Percentiles rank a stretch among this genome's conserved stretches.
phyloP scores from a whole-genome alignment of 495 filamentous ascomycete genomes.

The Neurospora sp. region DNA sequence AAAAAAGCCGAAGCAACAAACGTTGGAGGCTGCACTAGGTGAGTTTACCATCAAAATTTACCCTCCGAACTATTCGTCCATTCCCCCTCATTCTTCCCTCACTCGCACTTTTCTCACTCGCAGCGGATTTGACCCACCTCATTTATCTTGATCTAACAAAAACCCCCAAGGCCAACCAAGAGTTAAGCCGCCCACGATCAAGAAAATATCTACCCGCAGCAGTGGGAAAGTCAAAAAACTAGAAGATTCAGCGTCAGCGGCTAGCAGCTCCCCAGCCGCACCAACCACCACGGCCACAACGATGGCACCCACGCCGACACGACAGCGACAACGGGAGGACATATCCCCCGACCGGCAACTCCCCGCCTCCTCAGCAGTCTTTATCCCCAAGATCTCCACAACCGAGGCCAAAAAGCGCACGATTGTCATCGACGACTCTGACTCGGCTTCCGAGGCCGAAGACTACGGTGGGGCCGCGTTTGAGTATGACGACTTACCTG shows the following conservation, averaged over 20 bases:
- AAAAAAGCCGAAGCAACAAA: constrained; percentile 13
- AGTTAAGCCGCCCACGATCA: not conserved
- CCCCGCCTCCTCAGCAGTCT: not conserved
- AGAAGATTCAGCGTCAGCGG: not conserved
- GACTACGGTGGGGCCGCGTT: not conserved
- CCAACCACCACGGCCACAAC: not conserved
- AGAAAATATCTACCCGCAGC: not conserved
- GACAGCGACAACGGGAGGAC: not conserved
- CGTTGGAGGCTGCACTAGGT: constrained; percentile 15
- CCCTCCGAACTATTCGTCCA: not conserved
- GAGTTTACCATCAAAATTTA: not conserved
- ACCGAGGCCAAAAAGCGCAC: not conserved
- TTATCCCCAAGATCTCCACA: not conserved
- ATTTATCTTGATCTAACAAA: not conserved
- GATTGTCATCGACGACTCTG: not conserved
- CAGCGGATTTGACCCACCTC: not conserved
- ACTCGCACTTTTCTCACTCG: not conserved
- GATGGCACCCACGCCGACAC: not conserved
- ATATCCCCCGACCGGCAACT: not conserved
- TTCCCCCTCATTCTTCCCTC: not conserved
- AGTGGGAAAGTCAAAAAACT: not conserved
- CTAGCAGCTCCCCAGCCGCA: not conserved
- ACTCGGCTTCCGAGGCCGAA: not conserved
- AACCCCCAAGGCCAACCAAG: not conserved
- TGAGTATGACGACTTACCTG: not conserved